A percentile compares a stretch with the other conserved stretches of the same genome.
phyloP scores from a whole-genome alignment of 2,329 filamentous ascomycete genomes.

The Aschersonia sp. region DNA sequence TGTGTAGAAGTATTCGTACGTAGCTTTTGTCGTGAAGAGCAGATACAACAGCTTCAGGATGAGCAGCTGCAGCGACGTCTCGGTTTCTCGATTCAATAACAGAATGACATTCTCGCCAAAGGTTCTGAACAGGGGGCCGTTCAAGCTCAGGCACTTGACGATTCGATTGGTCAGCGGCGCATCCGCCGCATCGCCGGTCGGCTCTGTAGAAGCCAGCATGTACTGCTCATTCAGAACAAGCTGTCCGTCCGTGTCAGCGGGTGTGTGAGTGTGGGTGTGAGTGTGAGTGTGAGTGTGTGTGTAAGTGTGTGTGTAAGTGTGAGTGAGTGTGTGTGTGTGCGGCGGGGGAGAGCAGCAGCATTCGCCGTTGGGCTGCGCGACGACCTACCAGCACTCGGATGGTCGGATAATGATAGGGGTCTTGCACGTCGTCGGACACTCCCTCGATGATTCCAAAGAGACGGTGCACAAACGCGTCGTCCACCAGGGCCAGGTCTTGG shows the following conservation, averaged over 20 bases:
- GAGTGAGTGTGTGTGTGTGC: too few relatives aligned
- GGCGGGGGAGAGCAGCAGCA: not conserved
- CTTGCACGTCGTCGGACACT: constrained; percentile 70
- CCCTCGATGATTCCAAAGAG: constrained; percentile 82
- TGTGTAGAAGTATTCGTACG: constrained; percentile 96
- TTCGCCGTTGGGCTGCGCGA: not conserved
- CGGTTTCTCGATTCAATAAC: constrained; percentile 83
- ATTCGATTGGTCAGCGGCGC: constrained; percentile 74
- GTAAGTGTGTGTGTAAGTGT: too few relatives aligned
- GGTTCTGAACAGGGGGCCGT: constrained; percentile 73
- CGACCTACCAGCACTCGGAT: constrained; percentile 73
- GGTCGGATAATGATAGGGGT: constrained; percentile 91
- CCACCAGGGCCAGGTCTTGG: constrained; percentile 62
- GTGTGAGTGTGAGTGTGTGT: too few relatives aligned
- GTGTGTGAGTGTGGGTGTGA: not conserved
- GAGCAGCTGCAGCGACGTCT: constrained; percentile 87
- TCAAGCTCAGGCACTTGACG: constrained; percentile 73
- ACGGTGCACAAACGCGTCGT: constrained; percentile 70
- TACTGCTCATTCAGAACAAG: constrained; percentile 97
- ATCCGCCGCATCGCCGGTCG: constrained; percentile 23
- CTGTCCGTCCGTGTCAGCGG: constrained; percentile 24
- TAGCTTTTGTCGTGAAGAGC: constrained; percentile 80
- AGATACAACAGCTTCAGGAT: constrained; percentile 93
- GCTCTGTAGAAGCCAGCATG: constrained; percentile 60
- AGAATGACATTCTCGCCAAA: constrained; percentile 97